phyloP scores from a whole-genome alignment of 2,329 filamentous ascomycete genomes.

The Monosporascus sp. region DNA sequence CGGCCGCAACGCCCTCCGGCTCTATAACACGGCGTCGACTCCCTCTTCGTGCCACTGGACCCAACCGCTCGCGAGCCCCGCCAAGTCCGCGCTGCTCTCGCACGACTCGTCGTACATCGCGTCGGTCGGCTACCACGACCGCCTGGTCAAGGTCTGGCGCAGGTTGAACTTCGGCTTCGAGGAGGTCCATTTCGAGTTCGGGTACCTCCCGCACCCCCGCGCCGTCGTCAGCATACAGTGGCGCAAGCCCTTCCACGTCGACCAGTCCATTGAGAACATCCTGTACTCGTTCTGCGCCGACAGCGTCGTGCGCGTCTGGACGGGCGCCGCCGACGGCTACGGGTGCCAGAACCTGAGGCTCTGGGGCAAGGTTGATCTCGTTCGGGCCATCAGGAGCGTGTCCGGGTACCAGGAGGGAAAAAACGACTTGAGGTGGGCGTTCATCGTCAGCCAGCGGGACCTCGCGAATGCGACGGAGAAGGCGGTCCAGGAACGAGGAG shows the following conservation, averaged over 20 bases:
- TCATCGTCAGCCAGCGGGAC: conserved; percentile 77
- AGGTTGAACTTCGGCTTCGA: conserved; percentile 77
- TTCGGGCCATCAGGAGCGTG: conserved; percentile 57
- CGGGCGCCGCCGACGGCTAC: conserved; percentile 65
- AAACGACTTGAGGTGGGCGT: conserved; percentile 57
- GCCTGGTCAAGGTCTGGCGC: conserved; percentile 88
- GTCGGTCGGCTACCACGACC: conserved; percentile 71
- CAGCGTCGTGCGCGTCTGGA: conserved; percentile 77
- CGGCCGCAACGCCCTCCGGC: conserved; percentile 61
- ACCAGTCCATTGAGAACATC: conserved; percentile 78
- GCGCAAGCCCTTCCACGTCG: conserved; percentile 70
- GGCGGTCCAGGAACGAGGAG: conserved; percentile 58
- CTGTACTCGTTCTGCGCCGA: conserved; percentile 87
- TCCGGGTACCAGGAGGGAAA: conserved; percentile 8
- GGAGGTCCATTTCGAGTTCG: conserved; percentile 82
- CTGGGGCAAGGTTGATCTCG: conserved; percentile 76
- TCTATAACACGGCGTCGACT: conserved; percentile 53
- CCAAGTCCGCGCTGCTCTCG: conserved; percentile 72
- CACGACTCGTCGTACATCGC: conserved; percentile 85
- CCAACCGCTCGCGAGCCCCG: conserved; percentile 64
- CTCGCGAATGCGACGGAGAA: conserved; percentile 72
- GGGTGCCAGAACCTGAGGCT: conserved; percentile 68
- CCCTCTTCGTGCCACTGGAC: conserved; percentile 63
- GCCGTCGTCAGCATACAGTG: conserved; percentile 80
- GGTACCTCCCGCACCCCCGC: conserved; percentile 80